Evolutionary conservation across 768 basidiomycete genomes (phyloP).

Genomic region (Hemileccinum rubropunctum): DNA sequence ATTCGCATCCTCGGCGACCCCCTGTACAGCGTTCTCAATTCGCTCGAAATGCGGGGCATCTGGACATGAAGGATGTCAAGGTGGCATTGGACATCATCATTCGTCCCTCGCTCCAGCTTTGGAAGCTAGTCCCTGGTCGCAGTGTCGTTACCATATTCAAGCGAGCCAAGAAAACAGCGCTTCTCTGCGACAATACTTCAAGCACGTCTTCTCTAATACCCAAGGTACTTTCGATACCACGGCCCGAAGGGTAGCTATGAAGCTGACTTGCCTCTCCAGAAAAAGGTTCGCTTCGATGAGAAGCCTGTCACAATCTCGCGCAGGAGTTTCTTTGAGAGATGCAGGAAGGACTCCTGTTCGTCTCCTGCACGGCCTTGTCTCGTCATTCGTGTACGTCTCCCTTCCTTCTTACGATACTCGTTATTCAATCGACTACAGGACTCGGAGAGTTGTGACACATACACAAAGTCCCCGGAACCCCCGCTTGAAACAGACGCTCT

Average conservation of each 20-base stretch:
- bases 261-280: slow-evolving; percentile 8
- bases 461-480: background rate
- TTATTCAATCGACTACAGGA: slow-evolving; percentile 16
- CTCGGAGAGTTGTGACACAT: slow-evolving; percentile 2
- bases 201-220: slow-evolving; percentile 5
- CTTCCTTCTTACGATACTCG: background rate
- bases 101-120: slow-evolving; percentile 22
- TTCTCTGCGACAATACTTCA: slow-evolving; percentile 3
- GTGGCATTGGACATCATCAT: slow-evolving; percentile 20
- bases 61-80: slow-evolving; percentile 18
- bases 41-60: slow-evolving; percentile 9
- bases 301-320: slow-evolving; percentile 23
- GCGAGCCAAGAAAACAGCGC: slow-evolving; percentile 8
- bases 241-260: background rate
- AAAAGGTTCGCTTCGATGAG: slow-evolving; percentile 29
- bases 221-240: slow-evolving; percentile 16
- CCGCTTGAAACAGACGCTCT: slow-evolving; percentile 10
- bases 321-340: slow-evolving; percentile 16
- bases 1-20: slow-evolving; percentile 8
- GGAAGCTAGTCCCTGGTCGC: slow-evolving; percentile 14
- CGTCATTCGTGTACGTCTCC: slow-evolving; percentile 20
- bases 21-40: slow-evolving; percentile 9
- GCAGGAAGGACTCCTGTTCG: slow-evolving; percentile 6
- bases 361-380: slow-evolving; percentile 30
- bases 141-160: slow-evolving; percentile 2